Percentiles rank a stretch among this genome's conserved stretches.
Conservation (phyloP, 345 rosid species). For the Sapria himalayana region DNA sequence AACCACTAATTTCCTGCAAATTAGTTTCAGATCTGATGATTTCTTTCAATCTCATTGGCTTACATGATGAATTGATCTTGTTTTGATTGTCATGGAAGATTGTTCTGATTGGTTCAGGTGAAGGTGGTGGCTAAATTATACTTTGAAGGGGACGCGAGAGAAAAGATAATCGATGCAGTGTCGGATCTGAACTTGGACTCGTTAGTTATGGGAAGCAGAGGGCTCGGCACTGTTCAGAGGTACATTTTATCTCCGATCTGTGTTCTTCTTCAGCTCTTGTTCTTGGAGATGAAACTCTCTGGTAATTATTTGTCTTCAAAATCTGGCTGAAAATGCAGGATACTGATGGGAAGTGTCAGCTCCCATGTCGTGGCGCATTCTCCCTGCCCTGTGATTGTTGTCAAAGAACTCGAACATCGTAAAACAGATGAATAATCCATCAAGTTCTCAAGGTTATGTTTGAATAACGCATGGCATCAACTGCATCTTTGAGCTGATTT, state of each 20-base stretch:
- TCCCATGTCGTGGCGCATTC: constrained; percentile 25
- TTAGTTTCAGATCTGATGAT: background rate
- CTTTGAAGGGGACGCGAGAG: constrained; percentile 86
- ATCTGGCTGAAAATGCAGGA: constrained; percentile 35
- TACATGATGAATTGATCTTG: no score
- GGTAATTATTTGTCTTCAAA: no score
- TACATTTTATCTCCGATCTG: background rate
- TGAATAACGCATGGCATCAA: no score
- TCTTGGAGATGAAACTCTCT: no score
- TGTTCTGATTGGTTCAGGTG: constrained; percentile 14
- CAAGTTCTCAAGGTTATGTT: no score
- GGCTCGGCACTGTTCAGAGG: constrained; percentile 75
- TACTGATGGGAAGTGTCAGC: constrained; percentile 55
- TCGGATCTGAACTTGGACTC: constrained; percentile 71
- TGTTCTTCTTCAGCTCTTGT: background rate
- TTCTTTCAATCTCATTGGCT: background rate
- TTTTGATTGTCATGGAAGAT: no score
- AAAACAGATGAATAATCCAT: no score
- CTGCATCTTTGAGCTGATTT: no score
- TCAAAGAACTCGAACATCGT: constrained; percentile 12
- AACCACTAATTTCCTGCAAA: no score
- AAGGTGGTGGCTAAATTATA: constrained; percentile 46
- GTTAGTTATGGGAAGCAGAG: constrained; percentile 86
- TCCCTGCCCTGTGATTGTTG: constrained; percentile 37
- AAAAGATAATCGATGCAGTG: constrained; percentile 48